A percentile compares a stretch with the other conserved stretches of the same genome.
Evolutionary conservation across 2,329 filamentous ascomycete species (phyloP).

Genomic region (Biscogniauxia mediterranea): DNA sequence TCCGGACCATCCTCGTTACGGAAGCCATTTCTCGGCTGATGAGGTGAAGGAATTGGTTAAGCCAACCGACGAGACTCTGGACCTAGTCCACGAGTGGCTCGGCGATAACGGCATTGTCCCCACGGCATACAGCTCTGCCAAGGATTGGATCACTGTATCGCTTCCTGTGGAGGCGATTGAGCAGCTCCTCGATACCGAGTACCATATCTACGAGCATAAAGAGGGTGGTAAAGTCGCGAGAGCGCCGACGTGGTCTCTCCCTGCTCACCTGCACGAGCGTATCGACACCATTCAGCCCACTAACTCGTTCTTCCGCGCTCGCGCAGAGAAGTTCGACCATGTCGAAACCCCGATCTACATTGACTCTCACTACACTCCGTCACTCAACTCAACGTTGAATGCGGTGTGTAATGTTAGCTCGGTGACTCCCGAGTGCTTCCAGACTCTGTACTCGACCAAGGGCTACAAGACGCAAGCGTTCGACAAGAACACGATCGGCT

Average conservation of each 20-base stretch:
- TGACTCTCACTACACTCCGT: conserved; percentile 30
- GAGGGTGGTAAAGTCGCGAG: conserved; percentile 53
- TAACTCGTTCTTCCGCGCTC: conserved; percentile 53
- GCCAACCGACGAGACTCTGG: conserved; percentile 49
- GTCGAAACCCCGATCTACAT: conserved; percentile 30
- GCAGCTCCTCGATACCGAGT: conserved; percentile 50
- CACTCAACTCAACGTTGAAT: conserved; percentile 28
- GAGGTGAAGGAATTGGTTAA: conserved; percentile 54
- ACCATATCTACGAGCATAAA: conserved; percentile 51
- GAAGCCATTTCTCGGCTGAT: conserved; percentile 49
- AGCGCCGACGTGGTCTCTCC: conserved; percentile 57
- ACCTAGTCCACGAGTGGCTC: conserved; percentile 56
- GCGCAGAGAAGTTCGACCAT: conserved; percentile 29
- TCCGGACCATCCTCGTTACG: conserved; percentile 52
- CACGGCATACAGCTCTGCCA: conserved; percentile 48
- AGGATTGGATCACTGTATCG: conserved; percentile 56
- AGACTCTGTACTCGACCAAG: conserved; percentile 53
- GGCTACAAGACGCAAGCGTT: conserved; percentile 46
- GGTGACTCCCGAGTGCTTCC: conserved; percentile 52
- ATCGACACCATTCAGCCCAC: conserved; percentile 61
- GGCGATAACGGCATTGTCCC: conserved; percentile 48
- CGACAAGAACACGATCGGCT: conserved; percentile 42
- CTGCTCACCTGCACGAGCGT: conserved; percentile 54
- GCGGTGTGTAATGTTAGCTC: conserved; percentile 47
- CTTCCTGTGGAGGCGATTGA: conserved; percentile 52